These are phyloP conservation scores for Picea glauca DNA, from an alignment of 75 land plant species.

Conservation along the genomic window DNA sequence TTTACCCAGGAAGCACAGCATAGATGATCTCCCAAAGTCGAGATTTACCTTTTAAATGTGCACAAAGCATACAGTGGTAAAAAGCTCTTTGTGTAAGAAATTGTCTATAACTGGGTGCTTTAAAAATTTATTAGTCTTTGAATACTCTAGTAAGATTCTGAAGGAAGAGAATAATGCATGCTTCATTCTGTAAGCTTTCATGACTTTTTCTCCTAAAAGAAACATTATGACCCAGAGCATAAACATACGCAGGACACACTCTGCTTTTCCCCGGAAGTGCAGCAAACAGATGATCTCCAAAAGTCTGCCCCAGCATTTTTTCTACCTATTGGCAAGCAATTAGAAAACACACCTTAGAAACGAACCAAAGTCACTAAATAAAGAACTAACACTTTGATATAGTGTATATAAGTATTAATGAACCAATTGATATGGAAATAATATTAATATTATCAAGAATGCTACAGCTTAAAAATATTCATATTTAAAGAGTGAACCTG, in stretches of 20 bases:
- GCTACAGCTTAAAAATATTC: neutral
- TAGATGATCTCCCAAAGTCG: too few relatives aligned
- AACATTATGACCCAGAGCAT: neutral
- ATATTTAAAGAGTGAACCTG: neutral
- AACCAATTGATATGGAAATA: neutral
- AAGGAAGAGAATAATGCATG: neutral
- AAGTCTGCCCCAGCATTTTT: constrained; percentile 56
- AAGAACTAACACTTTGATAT: neutral
- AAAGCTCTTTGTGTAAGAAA: neutral
- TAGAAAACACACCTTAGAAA: neutral
- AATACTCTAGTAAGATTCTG: neutral
- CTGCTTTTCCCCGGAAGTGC: constrained; percentile 39
- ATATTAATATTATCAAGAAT: neutral
- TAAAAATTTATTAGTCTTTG: neutral
- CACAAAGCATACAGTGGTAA: neutral
- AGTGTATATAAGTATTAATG: neutral
- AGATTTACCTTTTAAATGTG: too few relatives aligned
- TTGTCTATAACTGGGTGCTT: neutral
- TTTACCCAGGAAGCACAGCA: too few relatives aligned
- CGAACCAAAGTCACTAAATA: neutral
- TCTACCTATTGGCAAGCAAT: constrained; percentile 34
- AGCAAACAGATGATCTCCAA: constrained; percentile 40
- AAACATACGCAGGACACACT: constrained; percentile 53
- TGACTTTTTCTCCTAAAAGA: neutral
- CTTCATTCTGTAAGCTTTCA: neutral